Evolutionary conservation across 371 early-diverging fungal species (phyloP), one percentile per base, ranked within the genome.

Genomic region (Choanephora cucurbitarum): DNA sequence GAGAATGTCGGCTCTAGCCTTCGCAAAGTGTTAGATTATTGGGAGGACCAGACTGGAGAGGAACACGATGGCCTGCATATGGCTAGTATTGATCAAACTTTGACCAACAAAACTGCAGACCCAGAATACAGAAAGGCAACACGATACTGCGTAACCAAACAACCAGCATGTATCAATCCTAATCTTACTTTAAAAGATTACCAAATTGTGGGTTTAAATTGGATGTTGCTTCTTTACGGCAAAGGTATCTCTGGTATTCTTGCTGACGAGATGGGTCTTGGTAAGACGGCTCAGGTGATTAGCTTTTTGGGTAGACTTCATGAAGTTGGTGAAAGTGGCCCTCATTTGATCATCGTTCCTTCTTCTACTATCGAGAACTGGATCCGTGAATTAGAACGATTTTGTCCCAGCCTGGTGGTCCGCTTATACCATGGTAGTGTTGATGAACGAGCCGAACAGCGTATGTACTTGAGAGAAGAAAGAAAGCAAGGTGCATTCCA

Each of bases 241-340:
- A 88, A 89, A 54, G 70, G 81, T 0, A 81, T 91, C 0, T 91
- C 93, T 2, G 93, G 95, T 5, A 95, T 96, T 57, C 69, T 96
- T 22, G 96, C 95, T 0, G 96, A 95, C 63, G 94, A 94, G 79
- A 96, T 94, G 95, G 99, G 98, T 7, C 84, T 99, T 10, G 99
- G 99, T n/a, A 99, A 99, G 71, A 97, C 98, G 4, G 90, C 95
- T 8, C 98, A 97, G 64, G 92, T 95, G 6, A 97, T 98, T 59
- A 74, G 90, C 28, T 92, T 95, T 53, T 54, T 98, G 33, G 88
- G 87, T 13, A 76, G 81, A 14, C 75, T 93, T 13, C 60, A 77
- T 3, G 85, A 87, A 44, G 57, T 73, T 14, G 85, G 81, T 0
- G 72, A 80, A 18, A 45, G 60, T 7, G 92, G 92, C 0, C 93